Evolutionary conservation across 2,329 filamentous ascomycete species (phyloP).

Genomic region (Phialophora expanda): DNA sequence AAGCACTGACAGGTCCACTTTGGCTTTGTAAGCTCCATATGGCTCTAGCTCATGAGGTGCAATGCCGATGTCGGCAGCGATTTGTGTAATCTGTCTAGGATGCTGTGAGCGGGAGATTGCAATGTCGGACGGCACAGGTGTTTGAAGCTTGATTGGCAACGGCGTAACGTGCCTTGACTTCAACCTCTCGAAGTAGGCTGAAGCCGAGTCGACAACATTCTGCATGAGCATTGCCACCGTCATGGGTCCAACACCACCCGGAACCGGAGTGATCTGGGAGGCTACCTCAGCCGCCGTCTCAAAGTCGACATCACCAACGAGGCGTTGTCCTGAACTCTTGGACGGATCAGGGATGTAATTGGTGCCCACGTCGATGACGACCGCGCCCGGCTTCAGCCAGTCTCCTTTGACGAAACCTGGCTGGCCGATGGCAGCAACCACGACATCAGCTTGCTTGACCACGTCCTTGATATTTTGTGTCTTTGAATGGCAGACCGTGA

Average conservation of each 20-base stretch:
- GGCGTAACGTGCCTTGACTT: conserved; percentile 80
- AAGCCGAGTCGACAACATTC: conserved; percentile 89
- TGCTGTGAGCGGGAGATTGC: conserved; percentile 85
- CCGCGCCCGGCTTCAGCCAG: conserved; percentile 91
- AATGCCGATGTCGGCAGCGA: conserved; percentile 88
- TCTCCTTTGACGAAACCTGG: conserved; percentile 89
- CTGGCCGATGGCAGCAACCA: conserved; percentile 90
- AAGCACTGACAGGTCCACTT: conserved; percentile 82
- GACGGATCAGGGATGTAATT: conserved; percentile 90
- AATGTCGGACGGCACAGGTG: conserved; percentile 93
- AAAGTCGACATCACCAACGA: conserved; percentile 95
- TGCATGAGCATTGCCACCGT: conserved; percentile 97
- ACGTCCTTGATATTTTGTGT: conserved; percentile 74
- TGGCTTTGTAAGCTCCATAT: conserved; percentile 94
- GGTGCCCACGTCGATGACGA: conserved; percentile 96
- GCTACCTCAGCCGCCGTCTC: conserved; percentile 83
- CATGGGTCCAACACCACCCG: conserved; percentile 97
- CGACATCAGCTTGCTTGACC: conserved; percentile 82
- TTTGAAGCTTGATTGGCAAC: conserved; percentile 77
- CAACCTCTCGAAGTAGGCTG: conserved; percentile 78
- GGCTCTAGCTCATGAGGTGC: conserved; percentile 87
- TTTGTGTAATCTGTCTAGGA: conserved; percentile 85
- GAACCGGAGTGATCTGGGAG: conserved; percentile 92
- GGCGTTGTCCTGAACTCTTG: conserved; percentile 88
- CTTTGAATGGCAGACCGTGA: conserved; percentile 93